A percentile compares a stretch with the other conserved stretches of the same genome.
phyloP scores from a whole-genome alignment of 1,284 basidiomycete genomes.

The Ustilago trichophora region DNA sequence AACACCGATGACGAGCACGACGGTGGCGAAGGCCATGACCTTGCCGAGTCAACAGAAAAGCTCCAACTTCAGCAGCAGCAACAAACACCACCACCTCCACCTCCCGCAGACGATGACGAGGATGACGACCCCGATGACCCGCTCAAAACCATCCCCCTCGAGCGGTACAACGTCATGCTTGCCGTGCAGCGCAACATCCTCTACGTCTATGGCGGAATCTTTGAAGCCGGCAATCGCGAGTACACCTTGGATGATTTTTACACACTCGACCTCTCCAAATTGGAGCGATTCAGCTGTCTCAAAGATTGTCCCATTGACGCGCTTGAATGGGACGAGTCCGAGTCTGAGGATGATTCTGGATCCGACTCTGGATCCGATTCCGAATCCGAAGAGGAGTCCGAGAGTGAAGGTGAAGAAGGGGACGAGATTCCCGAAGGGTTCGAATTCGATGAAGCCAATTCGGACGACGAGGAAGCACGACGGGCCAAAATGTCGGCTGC shows the following conservation, averaged over 20 bases:
- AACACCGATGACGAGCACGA: conserved; percentile 37
- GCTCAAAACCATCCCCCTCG: conserved; percentile 75
- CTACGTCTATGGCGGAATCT: conserved; percentile 64
- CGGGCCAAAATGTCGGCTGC: conserved; percentile 35
- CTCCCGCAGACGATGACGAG: conserved; percentile 62
- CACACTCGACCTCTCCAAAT: conserved; percentile 63
- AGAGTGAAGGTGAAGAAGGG: conserved; percentile 47
- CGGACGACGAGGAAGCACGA: conserved; percentile 30
- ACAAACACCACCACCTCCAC: conserved; percentile 1
- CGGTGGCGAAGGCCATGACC: conserved; percentile 36
- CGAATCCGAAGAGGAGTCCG: conserved; percentile 34
- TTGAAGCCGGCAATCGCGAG: conserved; percentile 61
- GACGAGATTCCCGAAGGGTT: conserved; percentile 54
- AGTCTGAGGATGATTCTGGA: conserved; percentile 49
- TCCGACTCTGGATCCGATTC: conserved; percentile 29
- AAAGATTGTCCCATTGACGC: conserved; percentile 63
- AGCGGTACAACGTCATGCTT: conserved; percentile 91
- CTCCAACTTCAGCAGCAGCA: conserved; percentile 23
- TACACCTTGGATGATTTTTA: conserved; percentile 66
- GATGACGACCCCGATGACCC: conserved; percentile 76
- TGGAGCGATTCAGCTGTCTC: conserved; percentile 62
- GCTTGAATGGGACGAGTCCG: conserved; percentile 64
- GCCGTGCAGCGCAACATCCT: conserved; percentile 81
- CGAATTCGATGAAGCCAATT: conserved; percentile 43
- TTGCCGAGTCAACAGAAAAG: conserved; percentile 21